Evolutionary conservation across 257 asterid species (phyloP).

Genomic region (Fraxinus quadrangulata): DNA sequence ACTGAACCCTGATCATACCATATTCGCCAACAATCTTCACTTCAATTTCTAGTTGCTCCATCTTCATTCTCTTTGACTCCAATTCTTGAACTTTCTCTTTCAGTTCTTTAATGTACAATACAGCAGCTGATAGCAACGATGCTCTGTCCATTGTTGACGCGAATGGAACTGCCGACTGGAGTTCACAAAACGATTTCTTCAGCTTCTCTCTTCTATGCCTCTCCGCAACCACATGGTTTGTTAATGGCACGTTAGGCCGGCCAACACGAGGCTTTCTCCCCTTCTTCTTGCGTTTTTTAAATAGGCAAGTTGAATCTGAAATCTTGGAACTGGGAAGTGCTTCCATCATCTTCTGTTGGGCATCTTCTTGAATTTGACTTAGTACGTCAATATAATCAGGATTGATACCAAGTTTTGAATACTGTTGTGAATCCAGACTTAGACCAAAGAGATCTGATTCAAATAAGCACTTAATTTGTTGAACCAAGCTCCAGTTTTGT

Average conservation of each 20-base stretch:
- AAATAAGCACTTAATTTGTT: constrained; percentile 48
- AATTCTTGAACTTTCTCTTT: constrained; percentile 55
- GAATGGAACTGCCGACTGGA: constrained; percentile 80
- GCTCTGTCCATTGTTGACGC: constrained; percentile 85
- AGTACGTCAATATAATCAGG: constrained; percentile 25
- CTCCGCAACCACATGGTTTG: constrained; percentile 85
- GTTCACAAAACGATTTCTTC: constrained; percentile 71
- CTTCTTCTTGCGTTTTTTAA: constrained; percentile 46
- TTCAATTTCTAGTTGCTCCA: constrained; percentile 45
- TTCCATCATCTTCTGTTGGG: not conserved
- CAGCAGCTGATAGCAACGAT: constrained; percentile 75
- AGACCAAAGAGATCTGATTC: constrained; percentile 17
- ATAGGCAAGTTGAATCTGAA: constrained; percentile 45
- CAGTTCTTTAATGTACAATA: constrained; percentile 69
- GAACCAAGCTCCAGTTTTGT: constrained; percentile 57
- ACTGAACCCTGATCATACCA: constrained; percentile 80
- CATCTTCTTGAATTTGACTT: constrained; percentile 7
- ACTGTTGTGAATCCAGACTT: not conserved
- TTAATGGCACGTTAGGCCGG: constrained; percentile 33
- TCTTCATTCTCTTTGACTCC: constrained; percentile 40
- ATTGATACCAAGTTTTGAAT: constrained; percentile 3
- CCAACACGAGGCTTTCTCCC: constrained; percentile 56
- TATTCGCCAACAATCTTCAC: constrained; percentile 67
- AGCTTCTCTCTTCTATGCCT: constrained; percentile 89
- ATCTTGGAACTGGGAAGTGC: constrained; percentile 33